A percentile compares a stretch with the other conserved stretches of the same genome.
phyloP scores from a whole-genome alignment of 1,139 yeast species.

The Lizanozyma gosingica region DNA sequence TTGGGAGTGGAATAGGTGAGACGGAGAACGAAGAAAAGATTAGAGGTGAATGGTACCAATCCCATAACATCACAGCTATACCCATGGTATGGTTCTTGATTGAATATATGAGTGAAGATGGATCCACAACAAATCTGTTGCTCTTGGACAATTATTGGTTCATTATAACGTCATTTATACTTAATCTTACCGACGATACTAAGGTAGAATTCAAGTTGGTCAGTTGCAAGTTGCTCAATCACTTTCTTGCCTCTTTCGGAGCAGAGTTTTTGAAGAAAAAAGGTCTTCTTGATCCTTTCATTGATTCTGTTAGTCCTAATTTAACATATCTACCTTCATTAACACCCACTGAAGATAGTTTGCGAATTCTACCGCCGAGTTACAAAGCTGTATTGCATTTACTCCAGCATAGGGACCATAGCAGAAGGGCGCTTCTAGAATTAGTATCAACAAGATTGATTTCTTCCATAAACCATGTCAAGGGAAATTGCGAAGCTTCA shows the following conservation, averaged over 20 bases:
- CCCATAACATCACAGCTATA: conserved; percentile 14
- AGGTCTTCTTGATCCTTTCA: conserved; percentile 36
- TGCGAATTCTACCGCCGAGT: conserved; percentile 15
- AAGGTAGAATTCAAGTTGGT: conserved; percentile 34
- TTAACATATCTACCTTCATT: conserved; percentile 38
- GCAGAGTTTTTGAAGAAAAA: conserved; percentile 19
- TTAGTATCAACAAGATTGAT: conserved; percentile 15
- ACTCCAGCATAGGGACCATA: conserved; percentile 4
- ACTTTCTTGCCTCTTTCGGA: conserved; percentile 14
- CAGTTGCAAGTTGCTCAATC: conserved; percentile 28
- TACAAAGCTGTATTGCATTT: conserved; percentile 14
- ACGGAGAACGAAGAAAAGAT: conserved; percentile 14
- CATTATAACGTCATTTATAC: conserved; percentile 36
- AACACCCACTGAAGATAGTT: conserved; percentile 23
- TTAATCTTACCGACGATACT: conserved; percentile 44
- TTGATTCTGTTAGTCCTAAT: conserved; percentile 29
- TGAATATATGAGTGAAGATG: conserved; percentile 7
- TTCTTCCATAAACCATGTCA: conserved; percentile 15
- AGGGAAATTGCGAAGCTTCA: conserved; percentile 8
- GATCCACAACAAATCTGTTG: no score
- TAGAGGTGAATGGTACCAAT: conserved; percentile 24
- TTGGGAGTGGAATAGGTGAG: conserved; percentile 10
- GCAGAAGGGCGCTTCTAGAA: conserved; percentile 10
- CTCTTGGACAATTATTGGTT: conserved; percentile 27
- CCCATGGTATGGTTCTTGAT: conserved; percentile 25